These are phyloP conservation scores for Aspergillus carbonarius DNA, from an alignment of 2,329 filamentous ascomycete species.

Conservation along the genomic window DNA sequence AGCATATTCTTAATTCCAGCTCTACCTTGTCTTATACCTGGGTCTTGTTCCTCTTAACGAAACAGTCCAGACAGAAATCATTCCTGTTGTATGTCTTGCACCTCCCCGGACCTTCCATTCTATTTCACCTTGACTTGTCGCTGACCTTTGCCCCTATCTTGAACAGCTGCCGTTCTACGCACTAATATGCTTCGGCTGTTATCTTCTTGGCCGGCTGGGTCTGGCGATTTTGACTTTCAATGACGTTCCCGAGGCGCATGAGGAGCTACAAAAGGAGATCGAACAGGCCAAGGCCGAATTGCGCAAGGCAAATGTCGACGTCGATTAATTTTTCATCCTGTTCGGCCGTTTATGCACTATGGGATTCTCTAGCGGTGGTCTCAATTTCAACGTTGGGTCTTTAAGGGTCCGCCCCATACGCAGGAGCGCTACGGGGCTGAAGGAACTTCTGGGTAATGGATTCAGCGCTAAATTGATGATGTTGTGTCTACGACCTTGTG, in stretches of 20 bases:
- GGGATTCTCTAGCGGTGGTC: neutral
- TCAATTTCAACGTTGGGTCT: neutral
- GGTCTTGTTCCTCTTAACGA: conserved; percentile 77
- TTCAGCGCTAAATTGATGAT: no score
- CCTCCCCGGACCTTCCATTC: neutral
- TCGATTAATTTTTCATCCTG: conserved; percentile 33
- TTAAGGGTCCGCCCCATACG: no score
- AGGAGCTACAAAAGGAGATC: conserved; percentile 86
- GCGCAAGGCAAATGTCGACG: conserved; percentile 43
- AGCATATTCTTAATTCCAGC: conserved; percentile 51
- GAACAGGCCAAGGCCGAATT: conserved; percentile 45
- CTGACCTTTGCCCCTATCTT: conserved; percentile 6
- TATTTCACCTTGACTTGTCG: neutral
- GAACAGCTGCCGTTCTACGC: conserved; percentile 86
- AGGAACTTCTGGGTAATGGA: no score
- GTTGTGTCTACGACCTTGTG: no score
- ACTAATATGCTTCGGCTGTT: conserved; percentile 85
- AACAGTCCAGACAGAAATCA: conserved; percentile 76
- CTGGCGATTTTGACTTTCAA: conserved; percentile 95
- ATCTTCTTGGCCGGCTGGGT: conserved; percentile 87
- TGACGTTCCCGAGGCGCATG: conserved; percentile 87
- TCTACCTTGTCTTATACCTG: conserved; percentile 85
- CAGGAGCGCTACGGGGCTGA: no score
- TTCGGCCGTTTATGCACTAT: neutral
- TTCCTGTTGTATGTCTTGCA: conserved; percentile 72